Base-by-base conservation (phyloP, 306 rosid genomes). In the Spatholobus suberectus region DNA sequence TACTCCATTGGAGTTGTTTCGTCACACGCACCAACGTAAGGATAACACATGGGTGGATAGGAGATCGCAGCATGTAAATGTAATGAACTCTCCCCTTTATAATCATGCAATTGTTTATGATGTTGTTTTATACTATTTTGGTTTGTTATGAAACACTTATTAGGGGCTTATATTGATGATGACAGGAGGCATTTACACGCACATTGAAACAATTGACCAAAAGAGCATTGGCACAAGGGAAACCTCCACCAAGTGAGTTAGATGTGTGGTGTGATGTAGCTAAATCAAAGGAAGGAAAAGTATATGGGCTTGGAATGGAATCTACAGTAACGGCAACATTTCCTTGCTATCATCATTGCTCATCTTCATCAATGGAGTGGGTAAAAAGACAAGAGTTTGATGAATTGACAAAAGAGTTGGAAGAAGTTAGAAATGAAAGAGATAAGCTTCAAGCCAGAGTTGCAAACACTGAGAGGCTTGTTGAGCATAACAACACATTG, bases 211-310 rank as follows among this genome's bases (percentile, higher is more conserved):
- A 62, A 2, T 14, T 10, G 46, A 37, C 72, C 21, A 15, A 37
- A 66, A 66, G 15, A 37, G 47, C 44, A 37, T 37, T 9, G 3
- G 26, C 26, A 1, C 17, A 66, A 37, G 70, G 70, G n/a, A 66
- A n/a, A 4, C 24, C 72, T 35, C 17, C 72, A 66, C 72, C 47
- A n/a, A 35, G 47, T 37, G 72, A 66, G 27, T 37, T 35, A 35
- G 72, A 66, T 17, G 47, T 66, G 47, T 66, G 72, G 47, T 37
- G 72, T 18, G 27, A 66, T 34, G 72, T 66, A 35, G 72, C 72
- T 8, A 66, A 29, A n/a, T 13, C 47, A 0, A 66, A 66, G 27
- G 37, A 37, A 66, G 72, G 47, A 8, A 66, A n/a, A 35, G 8
- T 66, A 34, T 66, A 66, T 18, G 72, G 72, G 1, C 7, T 66